Evolutionary conservation across 2,329 filamentous ascomycete species (phyloP).

Genomic region (Whalleya microplaca): DNA sequence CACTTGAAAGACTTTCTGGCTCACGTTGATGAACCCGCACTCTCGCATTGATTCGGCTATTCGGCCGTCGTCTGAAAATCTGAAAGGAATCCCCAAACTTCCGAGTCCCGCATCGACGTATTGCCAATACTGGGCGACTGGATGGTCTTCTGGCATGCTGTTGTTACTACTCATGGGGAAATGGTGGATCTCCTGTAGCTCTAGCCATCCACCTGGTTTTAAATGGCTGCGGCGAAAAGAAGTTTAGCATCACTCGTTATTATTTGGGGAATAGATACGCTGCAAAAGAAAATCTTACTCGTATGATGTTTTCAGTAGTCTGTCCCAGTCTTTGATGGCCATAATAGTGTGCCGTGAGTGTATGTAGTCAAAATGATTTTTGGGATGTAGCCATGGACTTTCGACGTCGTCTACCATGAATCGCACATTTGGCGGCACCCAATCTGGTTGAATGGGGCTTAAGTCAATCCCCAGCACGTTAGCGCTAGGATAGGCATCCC

Average conservation of each 20-base stretch:
- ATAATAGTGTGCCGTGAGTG: slow-evolving; percentile 61
- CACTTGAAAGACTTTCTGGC: slow-evolving; percentile 52
- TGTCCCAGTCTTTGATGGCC: slow-evolving; percentile 60
- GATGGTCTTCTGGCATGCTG: slow-evolving; percentile 43
- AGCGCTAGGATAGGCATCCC: slow-evolving; percentile 43
- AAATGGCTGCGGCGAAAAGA: slow-evolving; percentile 44
- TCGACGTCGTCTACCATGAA: slow-evolving; percentile 61
- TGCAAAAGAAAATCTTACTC: slow-evolving; percentile 44
- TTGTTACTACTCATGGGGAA: slow-evolving; percentile 48
- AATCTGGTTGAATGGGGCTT: slow-evolving; percentile 44
- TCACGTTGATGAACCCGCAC: slow-evolving; percentile 57
- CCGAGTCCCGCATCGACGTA: slow-evolving; percentile 49
- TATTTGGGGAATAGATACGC: neutral
- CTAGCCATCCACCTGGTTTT: slow-evolving; percentile 59
- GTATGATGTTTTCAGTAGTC: slow-evolving; percentile 49
- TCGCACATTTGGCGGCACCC: slow-evolving; percentile 45
- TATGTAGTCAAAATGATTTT: slow-evolving; percentile 62
- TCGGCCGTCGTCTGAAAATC: slow-evolving; percentile 45
- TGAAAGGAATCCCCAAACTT: slow-evolving; percentile 51
- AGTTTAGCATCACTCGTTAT: slow-evolving; percentile 5
- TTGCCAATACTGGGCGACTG: slow-evolving; percentile 51
- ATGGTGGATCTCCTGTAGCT: slow-evolving; percentile 59
- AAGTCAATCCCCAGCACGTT: slow-evolving; percentile 46
- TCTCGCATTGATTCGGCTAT: slow-evolving; percentile 51
- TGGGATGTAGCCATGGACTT: slow-evolving; percentile 57